Conservation (phyloP, 306 rosid genomes). For the Quercus aquifolioides region DNA sequence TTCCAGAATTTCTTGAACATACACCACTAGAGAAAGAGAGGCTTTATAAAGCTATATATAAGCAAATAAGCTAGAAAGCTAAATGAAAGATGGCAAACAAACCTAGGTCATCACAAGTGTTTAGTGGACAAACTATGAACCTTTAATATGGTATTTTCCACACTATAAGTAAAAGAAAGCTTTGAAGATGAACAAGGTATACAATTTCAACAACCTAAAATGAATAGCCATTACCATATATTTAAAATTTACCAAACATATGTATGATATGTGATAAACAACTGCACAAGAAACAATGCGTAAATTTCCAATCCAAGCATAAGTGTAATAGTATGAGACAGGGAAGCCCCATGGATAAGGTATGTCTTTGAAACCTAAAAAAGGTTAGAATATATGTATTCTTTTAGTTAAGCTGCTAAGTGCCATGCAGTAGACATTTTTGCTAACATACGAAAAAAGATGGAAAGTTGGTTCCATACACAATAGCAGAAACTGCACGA, state of each 20-base stretch:
- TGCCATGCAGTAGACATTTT: too few species aligned
- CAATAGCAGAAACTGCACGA: constrained; percentile 89
- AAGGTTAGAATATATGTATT: too few species aligned
- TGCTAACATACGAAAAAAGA: constrained; percentile 9
- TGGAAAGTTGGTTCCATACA: constrained; percentile 46
- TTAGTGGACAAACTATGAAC: too few species aligned
- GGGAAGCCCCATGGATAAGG: not conserved
- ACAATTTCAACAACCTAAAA: not conserved
- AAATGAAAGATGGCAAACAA: too few species aligned
- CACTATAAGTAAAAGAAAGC: not conserved
- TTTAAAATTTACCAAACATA: not conserved
- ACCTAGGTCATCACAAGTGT: too few species aligned
- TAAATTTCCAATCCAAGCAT: not conserved
- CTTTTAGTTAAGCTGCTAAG: not conserved
- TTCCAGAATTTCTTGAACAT: not conserved
- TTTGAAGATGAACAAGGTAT: not conserved
- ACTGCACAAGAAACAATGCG: not conserved
- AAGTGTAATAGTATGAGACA: not conserved
- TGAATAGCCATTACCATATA: not conserved
- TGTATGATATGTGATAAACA: not conserved
- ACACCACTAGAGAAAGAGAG: too few species aligned
- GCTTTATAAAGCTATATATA: too few species aligned
- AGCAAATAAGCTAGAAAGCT: too few species aligned
- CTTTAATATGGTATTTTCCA: not conserved
- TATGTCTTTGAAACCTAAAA: not conserved